Evolutionary conservation across 2,329 filamentous ascomycete genomes (phyloP).

Genomic region (Whalleya microplaca): DNA sequence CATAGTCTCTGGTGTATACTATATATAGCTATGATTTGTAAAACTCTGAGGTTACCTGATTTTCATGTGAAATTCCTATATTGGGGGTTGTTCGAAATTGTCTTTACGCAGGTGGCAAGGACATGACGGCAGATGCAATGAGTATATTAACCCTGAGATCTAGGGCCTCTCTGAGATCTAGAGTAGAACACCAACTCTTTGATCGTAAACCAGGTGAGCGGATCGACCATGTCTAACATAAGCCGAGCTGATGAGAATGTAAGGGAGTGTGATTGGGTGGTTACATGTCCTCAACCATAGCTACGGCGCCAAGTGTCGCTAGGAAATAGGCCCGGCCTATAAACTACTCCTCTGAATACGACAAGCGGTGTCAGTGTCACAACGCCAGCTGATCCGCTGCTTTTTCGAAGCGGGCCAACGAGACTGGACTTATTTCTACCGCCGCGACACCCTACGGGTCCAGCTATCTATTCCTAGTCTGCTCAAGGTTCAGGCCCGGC

Average conservation of each 20-base stretch:
- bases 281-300: conserved; percentile 26
- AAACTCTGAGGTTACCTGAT: neutral
- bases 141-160: neutral
- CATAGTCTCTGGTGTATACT: neutral
- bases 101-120: neutral
- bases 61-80: neutral
- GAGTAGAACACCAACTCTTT: conserved; percentile 11
- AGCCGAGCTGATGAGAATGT: conserved; percentile 23
- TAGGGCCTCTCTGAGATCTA: neutral
- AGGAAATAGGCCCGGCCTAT: conserved; percentile 11
- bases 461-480: neutral
- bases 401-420: neutral
- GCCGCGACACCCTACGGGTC: conserved; percentile 19
- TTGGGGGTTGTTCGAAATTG: neutral
- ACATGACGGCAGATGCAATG: neutral
- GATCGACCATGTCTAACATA: conserved; percentile 13
- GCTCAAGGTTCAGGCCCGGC: too few species aligned
- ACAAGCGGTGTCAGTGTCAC: neutral
- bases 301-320: conserved; percentile 24
- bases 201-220: conserved; percentile 28
- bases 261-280: conserved; percentile 21
- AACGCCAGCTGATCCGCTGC: neutral
- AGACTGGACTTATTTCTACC: conserved; percentile 20
- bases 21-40: neutral
- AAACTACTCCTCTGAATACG: neutral